Percentiles rank a stretch among this genome's conserved stretches.
phyloP scores from a whole-genome alignment of 352 stramenopile species.

The Phytophthora sp. region DNA sequence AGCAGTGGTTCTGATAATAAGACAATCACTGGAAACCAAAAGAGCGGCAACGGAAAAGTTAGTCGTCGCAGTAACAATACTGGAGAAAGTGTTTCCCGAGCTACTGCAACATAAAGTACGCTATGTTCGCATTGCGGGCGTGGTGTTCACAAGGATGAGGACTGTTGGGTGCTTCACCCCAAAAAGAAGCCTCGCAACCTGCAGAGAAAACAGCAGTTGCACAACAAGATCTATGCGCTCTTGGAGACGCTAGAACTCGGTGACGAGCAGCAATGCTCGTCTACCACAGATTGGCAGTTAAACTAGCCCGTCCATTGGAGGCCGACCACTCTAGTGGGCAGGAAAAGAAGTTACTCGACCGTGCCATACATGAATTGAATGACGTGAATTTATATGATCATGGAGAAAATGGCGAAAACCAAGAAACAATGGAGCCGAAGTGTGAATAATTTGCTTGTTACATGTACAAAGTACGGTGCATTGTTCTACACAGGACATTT shows the following conservation, averaged over 20 bases:
- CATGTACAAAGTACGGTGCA: slow-evolving; percentile 18
- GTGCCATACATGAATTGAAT: background rate
- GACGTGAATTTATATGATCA: background rate
- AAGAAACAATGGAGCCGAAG: background rate
- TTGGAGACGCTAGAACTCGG: slow-evolving; percentile 7
- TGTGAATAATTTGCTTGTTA: slow-evolving; percentile 15
- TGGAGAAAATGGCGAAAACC: slow-evolving; percentile 5
- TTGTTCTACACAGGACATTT: background rate
- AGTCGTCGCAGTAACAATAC: background rate
- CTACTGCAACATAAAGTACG: background rate
- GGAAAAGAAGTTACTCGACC: slow-evolving; percentile 6
- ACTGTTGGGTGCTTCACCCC: slow-evolving; percentile 11
- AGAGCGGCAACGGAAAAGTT: background rate
- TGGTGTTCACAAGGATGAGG: slow-evolving; percentile 1
- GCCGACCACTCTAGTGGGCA: slow-evolving; percentile 14
- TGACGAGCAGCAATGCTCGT: background rate
- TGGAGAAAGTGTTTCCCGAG: background rate
- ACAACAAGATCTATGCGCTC: slow-evolving; percentile 20
- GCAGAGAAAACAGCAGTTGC: slow-evolving; percentile 7
- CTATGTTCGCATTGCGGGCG: slow-evolving; percentile 8
- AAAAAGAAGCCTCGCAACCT: slow-evolving; percentile 16
- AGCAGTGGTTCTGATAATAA: background rate
- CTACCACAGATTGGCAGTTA: background rate
- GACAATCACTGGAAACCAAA: background rate
- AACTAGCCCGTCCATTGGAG: slow-evolving; percentile 31